Percentiles rank a stretch among this genome's conserved stretches.
Evolutionary conservation across 345 rosid species (phyloP).

Genomic region (Eucalyptus brandiana): DNA sequence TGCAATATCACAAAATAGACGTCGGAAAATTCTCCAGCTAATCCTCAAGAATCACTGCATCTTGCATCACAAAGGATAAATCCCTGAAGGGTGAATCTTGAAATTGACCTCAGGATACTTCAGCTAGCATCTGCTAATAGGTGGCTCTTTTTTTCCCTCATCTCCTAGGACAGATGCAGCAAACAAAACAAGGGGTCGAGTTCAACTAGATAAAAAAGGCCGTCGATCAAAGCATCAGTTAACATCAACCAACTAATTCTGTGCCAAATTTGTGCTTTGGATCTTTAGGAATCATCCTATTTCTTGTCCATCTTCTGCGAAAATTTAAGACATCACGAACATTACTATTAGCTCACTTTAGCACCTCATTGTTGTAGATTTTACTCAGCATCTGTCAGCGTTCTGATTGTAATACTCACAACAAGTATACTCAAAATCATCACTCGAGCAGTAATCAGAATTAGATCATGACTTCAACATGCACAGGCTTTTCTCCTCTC

Average conservation of each 20-base stretch:
- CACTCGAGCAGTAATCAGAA: neutral
- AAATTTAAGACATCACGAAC: neutral
- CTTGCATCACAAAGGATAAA: neutral
- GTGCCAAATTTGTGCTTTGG: neutral
- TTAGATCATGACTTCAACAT: neutral
- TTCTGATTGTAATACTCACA: neutral
- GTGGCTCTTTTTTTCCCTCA: neutral
- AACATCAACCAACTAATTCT: neutral
- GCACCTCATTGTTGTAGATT: neutral
- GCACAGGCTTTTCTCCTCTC: neutral
- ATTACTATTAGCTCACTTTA: neutral
- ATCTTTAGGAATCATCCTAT: neutral
- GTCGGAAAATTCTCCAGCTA: neutral
- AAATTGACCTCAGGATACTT: neutral
- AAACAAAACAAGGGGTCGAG: neutral
- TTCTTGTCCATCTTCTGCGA: neutral
- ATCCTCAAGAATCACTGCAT: neutral
- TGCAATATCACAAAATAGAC: neutral
- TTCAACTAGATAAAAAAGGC: neutral
- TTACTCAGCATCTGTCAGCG: neutral
- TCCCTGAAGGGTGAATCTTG: neutral
- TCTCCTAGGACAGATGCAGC: neutral
- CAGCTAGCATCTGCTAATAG: neutral
- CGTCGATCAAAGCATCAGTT: neutral
- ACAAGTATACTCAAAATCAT: neutral